Evolutionary conservation across 1,139 yeast genomes (phyloP), one percentile per base, ranked within the genome.

Genomic region (Candida neerlandica): DNA sequence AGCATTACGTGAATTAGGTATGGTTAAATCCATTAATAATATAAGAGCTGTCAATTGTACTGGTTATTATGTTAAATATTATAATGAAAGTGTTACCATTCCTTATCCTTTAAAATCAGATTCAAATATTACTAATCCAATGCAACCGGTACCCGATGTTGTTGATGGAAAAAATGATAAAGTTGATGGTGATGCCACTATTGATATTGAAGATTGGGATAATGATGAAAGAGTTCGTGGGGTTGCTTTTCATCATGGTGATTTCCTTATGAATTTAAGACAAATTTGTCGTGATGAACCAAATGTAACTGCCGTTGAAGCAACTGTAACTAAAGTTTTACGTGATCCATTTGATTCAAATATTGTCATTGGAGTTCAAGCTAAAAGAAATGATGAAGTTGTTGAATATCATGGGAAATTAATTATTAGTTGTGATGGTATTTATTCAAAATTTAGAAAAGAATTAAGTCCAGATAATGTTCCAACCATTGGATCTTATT

Each of bases 231-330:
- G 78, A 43, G 89, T 86, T 40, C 72, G 84, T 57, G 97, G 97
- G 48, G 86, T 89, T 10, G 85, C 94, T 2, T 91, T 94, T 70
- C 96, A 90, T 60, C 98, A 94, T 65, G 99, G 99, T 15, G 85
- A 83, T 50, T 94, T 95, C 62, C 78, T 94, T 53, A 75, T 76
- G 69, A 90, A 89, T 61, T 74, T 94, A 58, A 80, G 99, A 58
- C 62, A 65, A n/a, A 81, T 87, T n/a, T 92, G 88, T 35, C 73
- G 78, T 44, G 65, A 64, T 7, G 95, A 90, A 58, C 75, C 81
- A 32, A 86, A 87, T 61, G 88, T 92, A 16, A 85, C 91, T 3
- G 76, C 88, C 61, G 57, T 89, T 37, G 94, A 91, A 66, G 97
- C 95, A 18, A 89, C 88, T 12, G 98, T 88, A 14, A 81, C 84